Evolutionary conservation across 1,284 basidiomycete genomes (phyloP).

Genomic region (Peniophora sp.): DNA sequence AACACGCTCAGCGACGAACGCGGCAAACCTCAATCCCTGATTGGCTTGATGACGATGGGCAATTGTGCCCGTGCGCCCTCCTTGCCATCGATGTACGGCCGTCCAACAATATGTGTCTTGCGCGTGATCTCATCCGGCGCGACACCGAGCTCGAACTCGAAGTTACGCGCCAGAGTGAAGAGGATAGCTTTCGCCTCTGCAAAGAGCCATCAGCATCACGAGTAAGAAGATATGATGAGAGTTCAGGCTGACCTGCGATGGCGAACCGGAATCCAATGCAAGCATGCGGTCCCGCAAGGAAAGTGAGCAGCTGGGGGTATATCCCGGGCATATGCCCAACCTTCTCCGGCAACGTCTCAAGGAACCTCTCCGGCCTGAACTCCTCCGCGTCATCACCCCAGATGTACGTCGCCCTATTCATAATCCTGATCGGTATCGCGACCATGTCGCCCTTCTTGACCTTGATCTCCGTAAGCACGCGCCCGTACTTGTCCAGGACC

Average conservation of each 20-base stretch:
- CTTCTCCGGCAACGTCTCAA: constrained; percentile 8
- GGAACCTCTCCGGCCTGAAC: constrained; percentile 14
- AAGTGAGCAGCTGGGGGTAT: constrained; percentile 22
- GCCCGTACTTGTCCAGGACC: constrained; percentile 15
- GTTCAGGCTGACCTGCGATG: constrained; percentile 26
- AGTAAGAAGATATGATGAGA: not conserved
- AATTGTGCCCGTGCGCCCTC: not conserved
- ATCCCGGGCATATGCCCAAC: constrained; percentile 21
- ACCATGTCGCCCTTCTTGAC: constrained; percentile 9
- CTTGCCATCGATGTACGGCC: not conserved
- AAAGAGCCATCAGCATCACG: not conserved
- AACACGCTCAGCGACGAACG: too few relatives aligned
- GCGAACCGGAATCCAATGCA: constrained; percentile 38
- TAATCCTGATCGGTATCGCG: constrained; percentile 6
- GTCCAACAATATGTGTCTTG: not conserved
- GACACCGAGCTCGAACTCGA: constrained; percentile 46
- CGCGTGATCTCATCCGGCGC: constrained; percentile 16
- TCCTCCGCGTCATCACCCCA: constrained; percentile 21
- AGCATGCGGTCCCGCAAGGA: constrained; percentile 19
- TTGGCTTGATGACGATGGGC: not conserved
- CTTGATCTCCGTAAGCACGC: constrained; percentile 1
- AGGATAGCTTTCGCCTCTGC: constrained; percentile 42
- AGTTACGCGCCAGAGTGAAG: constrained; percentile 46
- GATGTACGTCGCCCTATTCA: constrained; percentile 15
- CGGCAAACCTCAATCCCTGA: not conserved